These are phyloP conservation scores for Cornus suecica DNA, from an alignment of 148 eudicot genomes.

Conservation along the genomic window DNA sequence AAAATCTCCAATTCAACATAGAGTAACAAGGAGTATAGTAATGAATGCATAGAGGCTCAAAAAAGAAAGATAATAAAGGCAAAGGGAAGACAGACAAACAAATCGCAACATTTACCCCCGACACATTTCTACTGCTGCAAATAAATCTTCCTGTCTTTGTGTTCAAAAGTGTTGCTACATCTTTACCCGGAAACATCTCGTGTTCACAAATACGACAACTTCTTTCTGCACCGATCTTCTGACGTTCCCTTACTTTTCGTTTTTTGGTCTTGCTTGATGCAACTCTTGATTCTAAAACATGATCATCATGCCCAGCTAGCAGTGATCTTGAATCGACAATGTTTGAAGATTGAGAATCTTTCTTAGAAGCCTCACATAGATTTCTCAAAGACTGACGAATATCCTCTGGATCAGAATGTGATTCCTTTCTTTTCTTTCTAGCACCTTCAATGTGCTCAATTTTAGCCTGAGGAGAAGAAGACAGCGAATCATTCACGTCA, in stretches of 20 bases:
- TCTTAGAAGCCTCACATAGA: slow-evolving; percentile 62
- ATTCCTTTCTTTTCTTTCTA: slow-evolving; percentile 47
- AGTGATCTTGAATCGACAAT: slow-evolving; percentile 35
- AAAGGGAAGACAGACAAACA: slow-evolving; percentile 2
- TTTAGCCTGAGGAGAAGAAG: slow-evolving; percentile 41
- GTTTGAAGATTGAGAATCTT: slow-evolving; percentile 59
- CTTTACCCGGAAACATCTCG: slow-evolving; percentile 92
- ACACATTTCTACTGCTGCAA: slow-evolving; percentile 77
- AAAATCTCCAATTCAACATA: neutral
- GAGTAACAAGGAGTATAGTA: neutral
- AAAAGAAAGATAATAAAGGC: neutral
- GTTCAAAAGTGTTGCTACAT: slow-evolving; percentile 79
- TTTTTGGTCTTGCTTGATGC: slow-evolving; percentile 55
- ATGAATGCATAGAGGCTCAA: neutral
- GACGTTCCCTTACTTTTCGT: slow-evolving; percentile 60
- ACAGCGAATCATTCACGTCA: slow-evolving; percentile 42
- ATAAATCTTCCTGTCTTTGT: slow-evolving; percentile 75
- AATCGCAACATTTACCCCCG: slow-evolving; percentile 52
- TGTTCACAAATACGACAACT: slow-evolving; percentile 83
- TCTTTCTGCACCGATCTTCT: slow-evolving; percentile 64
- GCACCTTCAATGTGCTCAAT: slow-evolving; percentile 28
- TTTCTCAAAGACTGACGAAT: slow-evolving; percentile 37
- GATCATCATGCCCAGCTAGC: slow-evolving; percentile 54
- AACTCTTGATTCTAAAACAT: slow-evolving; percentile 48
- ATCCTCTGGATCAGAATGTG: slow-evolving; percentile 71